Evolutionary conservation across 495 filamentous ascomycete genomes (phyloP).

Genomic region (Hamigera avellanea): DNA sequence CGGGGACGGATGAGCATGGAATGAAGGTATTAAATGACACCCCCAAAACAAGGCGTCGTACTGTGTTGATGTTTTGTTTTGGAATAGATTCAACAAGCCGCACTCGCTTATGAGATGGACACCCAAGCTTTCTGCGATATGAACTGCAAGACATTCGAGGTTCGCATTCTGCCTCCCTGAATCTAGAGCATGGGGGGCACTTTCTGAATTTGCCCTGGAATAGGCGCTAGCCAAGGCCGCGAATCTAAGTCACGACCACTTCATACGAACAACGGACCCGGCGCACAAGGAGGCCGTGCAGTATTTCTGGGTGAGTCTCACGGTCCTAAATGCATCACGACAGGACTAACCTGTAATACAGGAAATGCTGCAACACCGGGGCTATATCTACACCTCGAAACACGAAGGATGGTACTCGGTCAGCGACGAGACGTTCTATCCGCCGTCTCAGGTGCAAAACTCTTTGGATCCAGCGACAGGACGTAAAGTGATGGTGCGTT

Average conservation of each 20-base stretch:
- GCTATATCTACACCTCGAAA: slow-evolving; percentile 72
- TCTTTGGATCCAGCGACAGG: slow-evolving; percentile 71
- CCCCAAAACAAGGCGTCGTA: neutral
- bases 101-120: slow-evolving; percentile 49
- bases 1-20: slow-evolving; percentile 96
- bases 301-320: slow-evolving; percentile 64
- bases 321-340: neutral
- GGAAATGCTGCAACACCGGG: slow-evolving; percentile 58
- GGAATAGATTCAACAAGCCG: slow-evolving; percentile 68
- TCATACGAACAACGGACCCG: slow-evolving; percentile 80
- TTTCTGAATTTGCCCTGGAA: no score
- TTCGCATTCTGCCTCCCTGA: slow-evolving; percentile 10
- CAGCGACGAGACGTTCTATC: slow-evolving; percentile 93
- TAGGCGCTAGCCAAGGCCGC: slow-evolving; percentile 56
- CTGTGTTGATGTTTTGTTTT: slow-evolving; percentile 10
- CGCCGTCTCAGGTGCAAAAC: slow-evolving; percentile 58
- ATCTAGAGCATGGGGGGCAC: no score
- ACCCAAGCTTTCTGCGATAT: slow-evolving; percentile 51
- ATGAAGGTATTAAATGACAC: slow-evolving; percentile 57
- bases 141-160: slow-evolving; percentile 39
- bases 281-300: slow-evolving; percentile 78
- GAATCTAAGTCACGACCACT: slow-evolving; percentile 63
- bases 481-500: slow-evolving; percentile 55
- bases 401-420: slow-evolving; percentile 97
- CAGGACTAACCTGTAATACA: slow-evolving; percentile 12